Percentiles rank a stretch among this genome's conserved stretches.
These are phyloP conservation scores for Penicillium paneum DNA, from an alignment of 2,329 filamentous ascomycete species.

Conservation along the genomic window DNA sequence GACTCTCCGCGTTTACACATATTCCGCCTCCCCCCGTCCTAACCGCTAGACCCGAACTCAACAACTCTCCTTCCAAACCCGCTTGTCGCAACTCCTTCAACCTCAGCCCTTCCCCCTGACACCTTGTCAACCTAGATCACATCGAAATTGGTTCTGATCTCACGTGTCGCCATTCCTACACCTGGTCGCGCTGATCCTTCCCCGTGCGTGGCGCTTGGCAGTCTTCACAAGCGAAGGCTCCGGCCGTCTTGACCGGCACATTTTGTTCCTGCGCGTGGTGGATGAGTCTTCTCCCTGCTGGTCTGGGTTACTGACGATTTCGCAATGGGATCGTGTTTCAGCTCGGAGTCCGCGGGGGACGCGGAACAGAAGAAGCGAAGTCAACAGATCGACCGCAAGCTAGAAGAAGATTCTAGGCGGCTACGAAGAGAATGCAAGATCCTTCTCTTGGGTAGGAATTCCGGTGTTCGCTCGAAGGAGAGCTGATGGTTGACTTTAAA, in stretches of 20 bases:
- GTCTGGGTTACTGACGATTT: slow-evolving; percentile 18
- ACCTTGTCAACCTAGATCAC: neutral
- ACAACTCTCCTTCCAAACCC: slow-evolving; percentile 5
- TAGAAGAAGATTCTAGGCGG: slow-evolving; percentile 91
- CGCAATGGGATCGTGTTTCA: slow-evolving; percentile 89
- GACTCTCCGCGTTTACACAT: neutral
- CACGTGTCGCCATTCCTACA: neutral
- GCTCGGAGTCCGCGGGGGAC: slow-evolving; percentile 73
- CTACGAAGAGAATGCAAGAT: slow-evolving; percentile 99
- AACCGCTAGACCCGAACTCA: neutral
- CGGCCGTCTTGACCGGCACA: slow-evolving; percentile 26
- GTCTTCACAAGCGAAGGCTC: slow-evolving; percentile 17
- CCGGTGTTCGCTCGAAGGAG: slow-evolving; percentile 1
- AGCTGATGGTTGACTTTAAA: slow-evolving; percentile 7
- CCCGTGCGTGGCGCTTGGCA: slow-evolving; percentile 16
- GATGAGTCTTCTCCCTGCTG: slow-evolving; percentile 23
- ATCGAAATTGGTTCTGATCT: neutral
- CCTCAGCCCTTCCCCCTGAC: neutral
- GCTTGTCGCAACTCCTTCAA: slow-evolving; percentile 10
- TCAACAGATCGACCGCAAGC: slow-evolving; percentile 86
- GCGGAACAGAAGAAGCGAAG: slow-evolving; percentile 93
- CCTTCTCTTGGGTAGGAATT: slow-evolving; percentile 70
- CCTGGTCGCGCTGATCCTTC: slow-evolving; percentile 3
- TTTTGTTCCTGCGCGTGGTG: slow-evolving; percentile 25
- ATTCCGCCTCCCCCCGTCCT: neutral